Percentiles rank a stretch among this genome's conserved stretches.
Conservation (phyloP, 1,284 basidiomycete genomes). For the Trametes sp. region DNA sequence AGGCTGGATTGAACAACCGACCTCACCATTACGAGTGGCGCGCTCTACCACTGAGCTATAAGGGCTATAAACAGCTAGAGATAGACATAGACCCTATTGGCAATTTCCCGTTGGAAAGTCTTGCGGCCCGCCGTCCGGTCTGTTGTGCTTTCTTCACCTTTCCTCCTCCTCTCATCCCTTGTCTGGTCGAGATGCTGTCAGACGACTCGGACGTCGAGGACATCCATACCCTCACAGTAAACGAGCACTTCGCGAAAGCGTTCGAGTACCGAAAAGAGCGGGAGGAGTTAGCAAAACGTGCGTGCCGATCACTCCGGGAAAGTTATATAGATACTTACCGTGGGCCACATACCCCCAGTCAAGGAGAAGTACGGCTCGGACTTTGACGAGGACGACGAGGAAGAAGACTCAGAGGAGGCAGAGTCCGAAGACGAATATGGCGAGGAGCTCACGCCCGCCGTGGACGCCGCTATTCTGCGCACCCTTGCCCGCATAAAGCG, state of each 20-base stretch:
- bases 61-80: slow-evolving; percentile 10
- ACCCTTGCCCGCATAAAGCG: slow-evolving; percentile 89
- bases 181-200: slow-evolving; percentile 48
- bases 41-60: slow-evolving; percentile 35
- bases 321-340: background rate
- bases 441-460: slow-evolving; percentile 91
- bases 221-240: slow-evolving; percentile 69
- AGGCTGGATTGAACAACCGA: slow-evolving; percentile 35
- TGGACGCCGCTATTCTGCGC: slow-evolving; percentile 94
- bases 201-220: slow-evolving; percentile 58
- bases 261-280: slow-evolving; percentile 84
- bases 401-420: slow-evolving; percentile 75
- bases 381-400: slow-evolving; percentile 53
- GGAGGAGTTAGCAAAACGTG: slow-evolving; percentile 82
- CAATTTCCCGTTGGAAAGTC: too few relatives aligned
- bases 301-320: slow-evolving; percentile 35
- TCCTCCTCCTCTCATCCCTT: background rate
- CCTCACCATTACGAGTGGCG: slow-evolving; percentile 34
- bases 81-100: too few relatives aligned
- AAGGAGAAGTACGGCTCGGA: slow-evolving; percentile 90
- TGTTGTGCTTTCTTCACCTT: background rate
- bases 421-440: slow-evolving; percentile 96
- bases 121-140: background rate
- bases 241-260: slow-evolving; percentile 85
- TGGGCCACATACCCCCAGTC: slow-evolving; percentile 56